Conservation (phyloP, 2,329 filamentous ascomycete genomes). For the Cercospora sp. region DNA sequence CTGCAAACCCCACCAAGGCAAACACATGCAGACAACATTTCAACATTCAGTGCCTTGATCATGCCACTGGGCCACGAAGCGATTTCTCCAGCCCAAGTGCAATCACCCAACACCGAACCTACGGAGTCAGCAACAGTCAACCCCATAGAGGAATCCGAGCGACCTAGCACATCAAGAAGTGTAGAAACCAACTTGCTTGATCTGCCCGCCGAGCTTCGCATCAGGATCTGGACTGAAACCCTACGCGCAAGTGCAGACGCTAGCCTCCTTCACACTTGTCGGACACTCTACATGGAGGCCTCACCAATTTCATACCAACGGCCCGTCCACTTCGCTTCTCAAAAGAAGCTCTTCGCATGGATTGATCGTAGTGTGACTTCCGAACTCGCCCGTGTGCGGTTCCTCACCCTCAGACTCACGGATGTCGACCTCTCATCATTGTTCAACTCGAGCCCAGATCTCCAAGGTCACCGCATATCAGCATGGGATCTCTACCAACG, state of each 20-base stretch:
- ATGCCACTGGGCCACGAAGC: background rate
- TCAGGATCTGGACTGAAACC: slow-evolving; percentile 13
- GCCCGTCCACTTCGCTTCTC: slow-evolving; percentile 30
- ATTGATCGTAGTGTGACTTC: slow-evolving; percentile 25
- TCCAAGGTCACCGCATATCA: slow-evolving; percentile 7
- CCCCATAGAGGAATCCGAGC: background rate
- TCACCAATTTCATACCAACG: slow-evolving; percentile 29
- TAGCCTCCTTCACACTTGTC: slow-evolving; percentile 25
- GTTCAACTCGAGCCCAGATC: slow-evolving; percentile 16
- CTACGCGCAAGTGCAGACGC: background rate
- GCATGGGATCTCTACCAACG: slow-evolving; percentile 33
- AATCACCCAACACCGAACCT: background rate
- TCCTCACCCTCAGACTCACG: slow-evolving; percentile 28
- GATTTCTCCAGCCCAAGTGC: background rate
- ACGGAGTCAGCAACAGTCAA: background rate
- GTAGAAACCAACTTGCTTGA: slow-evolving; percentile 4
- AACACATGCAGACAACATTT: background rate
- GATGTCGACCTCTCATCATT: slow-evolving; percentile 35
- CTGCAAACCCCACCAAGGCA: background rate
- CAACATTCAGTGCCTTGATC: background rate
- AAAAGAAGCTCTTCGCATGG: slow-evolving; percentile 34
- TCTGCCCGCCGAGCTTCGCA: slow-evolving; percentile 25
- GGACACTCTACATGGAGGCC: slow-evolving; percentile 31
- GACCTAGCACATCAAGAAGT: background rate
- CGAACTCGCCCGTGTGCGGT: slow-evolving; percentile 31